These are phyloP conservation scores for Populus simonii DNA, from an alignment of 345 rosid species.

Conservation along the genomic window DNA sequence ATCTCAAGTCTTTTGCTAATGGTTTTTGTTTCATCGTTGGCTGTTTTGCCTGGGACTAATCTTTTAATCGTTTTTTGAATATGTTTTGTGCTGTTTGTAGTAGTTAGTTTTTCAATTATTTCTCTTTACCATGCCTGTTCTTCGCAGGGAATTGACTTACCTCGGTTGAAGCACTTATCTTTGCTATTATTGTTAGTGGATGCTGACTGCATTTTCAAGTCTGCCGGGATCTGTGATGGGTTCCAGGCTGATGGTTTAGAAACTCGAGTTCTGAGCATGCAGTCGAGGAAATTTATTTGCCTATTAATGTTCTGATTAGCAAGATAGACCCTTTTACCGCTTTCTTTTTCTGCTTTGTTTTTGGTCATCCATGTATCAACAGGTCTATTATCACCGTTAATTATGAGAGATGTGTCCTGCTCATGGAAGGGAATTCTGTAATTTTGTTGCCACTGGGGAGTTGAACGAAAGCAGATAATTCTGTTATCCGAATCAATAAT, in stretches of 20 bases:
- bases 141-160: background rate
- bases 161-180: background rate
- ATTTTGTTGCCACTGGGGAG: too few species aligned
- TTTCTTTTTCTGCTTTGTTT: too few species aligned
- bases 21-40: too few species aligned
- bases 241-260: background rate
- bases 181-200: background rate
- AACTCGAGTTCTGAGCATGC: background rate
- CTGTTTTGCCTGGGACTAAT: background rate
- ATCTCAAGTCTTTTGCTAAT: background rate
- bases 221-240: background rate
- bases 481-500: too few species aligned
- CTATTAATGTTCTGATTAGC: background rate
- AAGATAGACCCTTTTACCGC: background rate
- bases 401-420: too few species aligned
- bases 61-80: background rate
- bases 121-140: background rate
- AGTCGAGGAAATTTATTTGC: background rate
- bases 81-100: background rate
- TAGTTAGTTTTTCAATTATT: background rate
- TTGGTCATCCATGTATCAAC: too few species aligned
- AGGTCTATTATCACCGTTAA: background rate
- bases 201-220: background rate
- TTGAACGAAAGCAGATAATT: too few species aligned
- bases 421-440: too few species aligned